Conservation (phyloP, 805 yeast species). For the Metschnikowia santaceciliae region DNA sequence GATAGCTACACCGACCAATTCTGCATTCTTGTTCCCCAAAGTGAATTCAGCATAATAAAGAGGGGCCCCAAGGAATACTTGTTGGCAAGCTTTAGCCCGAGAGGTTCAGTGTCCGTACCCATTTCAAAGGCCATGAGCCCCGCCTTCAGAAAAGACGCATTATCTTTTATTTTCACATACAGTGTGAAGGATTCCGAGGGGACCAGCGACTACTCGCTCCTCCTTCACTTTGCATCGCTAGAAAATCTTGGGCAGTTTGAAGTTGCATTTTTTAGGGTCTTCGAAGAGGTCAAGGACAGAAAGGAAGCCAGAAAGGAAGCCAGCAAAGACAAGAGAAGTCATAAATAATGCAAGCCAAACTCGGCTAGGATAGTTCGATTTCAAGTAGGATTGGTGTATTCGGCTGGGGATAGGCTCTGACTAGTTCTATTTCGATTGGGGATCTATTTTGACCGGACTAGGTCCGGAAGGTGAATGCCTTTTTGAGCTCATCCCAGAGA, state of each 20-base stretch:
- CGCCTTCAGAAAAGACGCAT: slow-evolving; percentile 52
- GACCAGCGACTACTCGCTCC: slow-evolving; percentile 50
- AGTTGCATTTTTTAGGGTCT: slow-evolving; percentile 33
- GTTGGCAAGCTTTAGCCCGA: slow-evolving; percentile 31
- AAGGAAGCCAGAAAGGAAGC: neutral
- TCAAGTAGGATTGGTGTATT: too few relatives aligned
- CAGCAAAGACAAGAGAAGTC: neutral
- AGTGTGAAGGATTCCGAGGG: slow-evolving; percentile 12
- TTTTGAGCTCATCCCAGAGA: slow-evolving; percentile 59
- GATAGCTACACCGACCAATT: slow-evolving; percentile 51
- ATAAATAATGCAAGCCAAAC: neutral
- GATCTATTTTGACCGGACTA: neutral
- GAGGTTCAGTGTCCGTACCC: slow-evolving; percentile 7
- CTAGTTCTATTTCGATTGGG: too few relatives aligned
- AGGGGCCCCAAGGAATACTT: slow-evolving; percentile 49
- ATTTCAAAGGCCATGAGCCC: slow-evolving; percentile 55
- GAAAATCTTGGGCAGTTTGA: slow-evolving; percentile 50
- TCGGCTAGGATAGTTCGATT: too few relatives aligned
- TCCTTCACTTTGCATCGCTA: slow-evolving; percentile 49
- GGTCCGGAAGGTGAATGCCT: slow-evolving; percentile 43
- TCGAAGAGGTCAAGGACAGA: neutral
- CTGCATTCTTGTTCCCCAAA: slow-evolving; percentile 34
- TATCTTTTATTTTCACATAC: slow-evolving; percentile 65
- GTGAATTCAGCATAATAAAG: slow-evolving; percentile 22
- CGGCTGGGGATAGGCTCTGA: too few relatives aligned